phyloP scores from a whole-genome alignment of 257 asterid species.

The Rehmannia glutinosa region DNA sequence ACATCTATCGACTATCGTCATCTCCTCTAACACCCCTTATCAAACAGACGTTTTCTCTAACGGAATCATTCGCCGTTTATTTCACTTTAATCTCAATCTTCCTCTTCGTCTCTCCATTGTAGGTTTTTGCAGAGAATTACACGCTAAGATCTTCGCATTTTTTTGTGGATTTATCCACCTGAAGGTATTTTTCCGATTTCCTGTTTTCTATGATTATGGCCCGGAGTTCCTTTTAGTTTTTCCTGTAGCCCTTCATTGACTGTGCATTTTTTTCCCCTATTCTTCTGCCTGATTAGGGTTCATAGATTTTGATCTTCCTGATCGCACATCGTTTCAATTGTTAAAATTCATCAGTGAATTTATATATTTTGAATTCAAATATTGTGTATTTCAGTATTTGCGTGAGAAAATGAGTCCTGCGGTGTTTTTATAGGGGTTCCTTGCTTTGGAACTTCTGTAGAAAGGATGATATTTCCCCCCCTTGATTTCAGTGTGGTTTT shows the following conservation, averaged over 20 bases:
- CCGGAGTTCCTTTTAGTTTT: not conserved
- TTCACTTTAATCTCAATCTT: slow-evolving; percentile 14
- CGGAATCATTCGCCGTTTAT: slow-evolving; percentile 39
- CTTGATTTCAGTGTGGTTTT: too few species aligned
- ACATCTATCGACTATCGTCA: not conserved
- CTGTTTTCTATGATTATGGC: not conserved
- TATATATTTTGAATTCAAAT: slow-evolving; percentile 7
- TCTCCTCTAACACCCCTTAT: slow-evolving; percentile 8
- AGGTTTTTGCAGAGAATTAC: slow-evolving; percentile 25
- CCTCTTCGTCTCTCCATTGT: not conserved
- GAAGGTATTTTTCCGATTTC: slow-evolving; percentile 23
- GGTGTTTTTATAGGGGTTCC: too few species aligned
- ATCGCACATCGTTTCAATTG: not conserved
- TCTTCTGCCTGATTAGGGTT: not conserved
- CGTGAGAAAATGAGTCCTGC: slow-evolving; percentile 14
- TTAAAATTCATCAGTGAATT: slow-evolving; percentile 4
- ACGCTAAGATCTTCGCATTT: slow-evolving; percentile 35
- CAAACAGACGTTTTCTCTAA: slow-evolving; percentile 19
- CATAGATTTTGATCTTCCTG: slow-evolving; percentile 9
- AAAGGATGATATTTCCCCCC: too few species aligned
- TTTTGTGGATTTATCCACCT: slow-evolving; percentile 2
- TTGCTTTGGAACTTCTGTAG: too few species aligned
- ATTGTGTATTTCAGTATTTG: slow-evolving; percentile 11
- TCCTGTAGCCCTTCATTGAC: not conserved
- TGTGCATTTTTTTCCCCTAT: not conserved